A percentile compares a stretch with the other conserved stretches of the same genome.
Evolutionary conservation across 257 asterid genomes (phyloP).

Genomic region (Forsythia viridissima): DNA sequence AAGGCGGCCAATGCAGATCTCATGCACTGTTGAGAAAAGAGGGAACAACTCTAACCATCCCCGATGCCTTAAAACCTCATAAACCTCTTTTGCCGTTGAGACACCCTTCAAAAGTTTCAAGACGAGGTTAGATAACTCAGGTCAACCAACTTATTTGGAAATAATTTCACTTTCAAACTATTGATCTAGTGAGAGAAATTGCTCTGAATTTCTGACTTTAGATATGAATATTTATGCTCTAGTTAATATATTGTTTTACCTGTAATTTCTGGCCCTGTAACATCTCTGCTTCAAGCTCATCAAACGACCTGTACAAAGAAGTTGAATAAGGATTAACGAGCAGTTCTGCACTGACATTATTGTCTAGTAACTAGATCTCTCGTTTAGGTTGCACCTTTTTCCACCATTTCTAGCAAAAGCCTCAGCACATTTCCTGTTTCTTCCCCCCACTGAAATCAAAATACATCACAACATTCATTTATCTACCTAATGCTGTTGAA

Average conservation of each 20-base stretch:
- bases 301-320: constrained; percentile 51
- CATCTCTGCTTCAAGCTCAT: constrained; percentile 93
- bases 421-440: constrained; percentile 91
- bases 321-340: constrained; percentile 3
- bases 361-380: neutral
- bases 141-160: neutral
- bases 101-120: constrained; percentile 58
- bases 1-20: constrained; percentile 75
- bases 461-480: neutral
- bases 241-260: constrained; percentile 34
- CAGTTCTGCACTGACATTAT: neutral
- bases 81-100: constrained; percentile 82
- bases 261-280: constrained; percentile 90
- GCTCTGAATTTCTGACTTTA: neutral
- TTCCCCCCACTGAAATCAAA: constrained; percentile 74
- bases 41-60: constrained; percentile 91
- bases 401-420: constrained; percentile 90
- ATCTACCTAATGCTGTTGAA: neutral
- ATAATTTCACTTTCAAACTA: neutral
- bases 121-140: neutral
- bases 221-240: neutral
- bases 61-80: constrained; percentile 71
- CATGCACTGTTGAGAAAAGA: constrained; percentile 84
- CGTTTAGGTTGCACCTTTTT: constrained; percentile 41
- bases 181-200: neutral